Evolutionary conservation across 2,329 filamentous ascomycete species (phyloP), one percentile per base, ranked within the genome.

Genomic region (Pseudonectria buxi): DNA sequence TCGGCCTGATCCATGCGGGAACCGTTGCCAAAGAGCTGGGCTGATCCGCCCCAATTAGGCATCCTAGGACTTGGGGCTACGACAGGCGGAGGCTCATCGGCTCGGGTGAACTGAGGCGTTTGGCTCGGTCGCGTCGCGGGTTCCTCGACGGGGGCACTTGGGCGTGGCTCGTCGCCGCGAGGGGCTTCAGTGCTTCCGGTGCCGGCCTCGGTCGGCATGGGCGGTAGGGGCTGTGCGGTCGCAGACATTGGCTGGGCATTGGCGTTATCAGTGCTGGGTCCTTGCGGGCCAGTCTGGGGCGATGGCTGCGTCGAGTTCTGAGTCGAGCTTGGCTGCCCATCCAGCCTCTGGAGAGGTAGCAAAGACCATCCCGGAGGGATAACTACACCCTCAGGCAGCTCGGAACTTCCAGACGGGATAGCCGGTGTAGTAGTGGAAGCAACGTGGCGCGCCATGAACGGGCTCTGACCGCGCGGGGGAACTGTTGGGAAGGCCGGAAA

Each of bases 301-400:
- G 35, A 15, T 18, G 45, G 34, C 26, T 50, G 47, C 41, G 47
- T 24, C 12, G 32, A 50, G 13, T 30, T 55, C 11, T 54, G 50
- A 4, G 46, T 46, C 14, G 48, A 51, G 13, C 14, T 29, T 25
- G 43, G 38, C 12, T 38, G 33, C 7, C 59, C 64, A 33, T 74
- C 69, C 7, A 75, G 46, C 15, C 74, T 67, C 44, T 80, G 71
- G 3, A 83, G 63, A 15, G 79, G 78, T 30, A 82, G 60, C 26
- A 83, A 57, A 14, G 75, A 74, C 79, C 79, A 83, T 5, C 79
- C 79, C 18, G 71, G 67, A 3, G 79, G 79, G 14, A 83, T 69
- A 5, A 72, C 67, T n/a, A 83, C 67, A 6, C 78, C 78, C 35
- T 77, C 71, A 0, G 79, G 79, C 7, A 83, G 63, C 7, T 80